Conservation (phyloP, 306 rosid genomes). For the Vigna hirtella region DNA sequence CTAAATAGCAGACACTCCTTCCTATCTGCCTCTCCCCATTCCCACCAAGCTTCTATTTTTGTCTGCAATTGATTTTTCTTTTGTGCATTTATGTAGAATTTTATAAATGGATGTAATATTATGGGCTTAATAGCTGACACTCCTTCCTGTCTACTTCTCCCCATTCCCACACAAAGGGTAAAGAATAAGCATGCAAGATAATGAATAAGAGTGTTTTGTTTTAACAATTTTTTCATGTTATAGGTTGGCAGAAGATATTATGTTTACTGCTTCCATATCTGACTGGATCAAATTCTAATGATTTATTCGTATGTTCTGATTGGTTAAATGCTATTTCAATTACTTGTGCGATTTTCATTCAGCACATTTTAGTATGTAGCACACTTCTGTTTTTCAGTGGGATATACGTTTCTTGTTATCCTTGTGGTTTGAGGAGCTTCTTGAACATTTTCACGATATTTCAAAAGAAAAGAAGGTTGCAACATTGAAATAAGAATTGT, state of each 20-base stretch:
- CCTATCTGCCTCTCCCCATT: neutral
- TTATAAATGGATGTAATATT: too few species aligned
- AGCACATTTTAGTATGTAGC: slow-evolving; percentile 28
- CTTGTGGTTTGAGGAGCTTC: slow-evolving; percentile 35
- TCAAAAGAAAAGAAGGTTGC: slow-evolving; percentile 9
- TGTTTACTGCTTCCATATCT: slow-evolving; percentile 14
- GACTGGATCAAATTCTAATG: slow-evolving; percentile 32
- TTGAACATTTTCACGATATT: slow-evolving; percentile 27
- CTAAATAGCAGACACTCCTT: slow-evolving; percentile 26
- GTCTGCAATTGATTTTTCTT: too few species aligned
- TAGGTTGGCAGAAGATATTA: slow-evolving; percentile 3
- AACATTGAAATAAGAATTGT: slow-evolving; percentile 23
- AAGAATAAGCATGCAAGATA: too few species aligned
- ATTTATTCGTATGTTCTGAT: slow-evolving; percentile 19
- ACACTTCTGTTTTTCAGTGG: slow-evolving; percentile 33
- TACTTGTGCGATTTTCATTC: slow-evolving; percentile 27
- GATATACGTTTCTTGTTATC: slow-evolving; percentile 20
- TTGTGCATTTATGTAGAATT: too few species aligned
- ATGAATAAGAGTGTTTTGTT: slow-evolving; percentile 10
- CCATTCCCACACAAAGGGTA: too few species aligned
- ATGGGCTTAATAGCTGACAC: too few species aligned
- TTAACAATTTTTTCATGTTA: slow-evolving; percentile 2
- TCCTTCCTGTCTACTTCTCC: too few species aligned
- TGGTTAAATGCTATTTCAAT: slow-evolving; percentile 30
- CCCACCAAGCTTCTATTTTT: neutral